Evolutionary conservation across 805 yeast species (phyloP).

Genomic region (Yarrowia osloensis): DNA sequence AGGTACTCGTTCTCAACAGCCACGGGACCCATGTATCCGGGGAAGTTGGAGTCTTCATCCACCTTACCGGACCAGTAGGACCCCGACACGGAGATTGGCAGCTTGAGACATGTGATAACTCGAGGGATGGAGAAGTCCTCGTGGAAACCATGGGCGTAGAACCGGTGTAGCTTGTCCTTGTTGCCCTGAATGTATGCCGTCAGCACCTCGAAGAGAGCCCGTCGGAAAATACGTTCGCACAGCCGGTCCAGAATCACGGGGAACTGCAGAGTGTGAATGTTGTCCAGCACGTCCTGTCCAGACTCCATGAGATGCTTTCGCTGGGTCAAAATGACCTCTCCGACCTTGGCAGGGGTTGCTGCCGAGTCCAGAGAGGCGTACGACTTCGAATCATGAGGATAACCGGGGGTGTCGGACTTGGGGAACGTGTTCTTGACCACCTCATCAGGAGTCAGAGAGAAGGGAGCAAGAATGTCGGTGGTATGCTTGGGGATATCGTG

Average conservation of each 20-base stretch:
- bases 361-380: constrained; percentile 11
- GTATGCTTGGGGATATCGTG: not conserved
- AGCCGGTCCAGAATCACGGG: constrained; percentile 26
- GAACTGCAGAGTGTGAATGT: constrained; percentile 22
- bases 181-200: constrained; percentile 19
- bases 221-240: constrained; percentile 26
- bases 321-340: constrained; percentile 22
- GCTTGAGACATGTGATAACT: constrained; percentile 28
- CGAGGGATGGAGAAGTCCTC: constrained; percentile 28
- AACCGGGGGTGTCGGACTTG: constrained; percentile 16
- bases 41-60: constrained; percentile 33
- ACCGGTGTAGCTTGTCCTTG: constrained; percentile 20
- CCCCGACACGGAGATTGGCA: constrained; percentile 31
- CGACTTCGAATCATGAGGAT: not conserved
- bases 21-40: constrained; percentile 31
- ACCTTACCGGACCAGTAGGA: constrained; percentile 33
- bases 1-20: constrained; percentile 27
- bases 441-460: constrained; percentile 16
- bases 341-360: constrained; percentile 19
- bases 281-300: constrained; percentile 24
- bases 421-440: constrained; percentile 9
- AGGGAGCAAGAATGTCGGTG: constrained; percentile 8
- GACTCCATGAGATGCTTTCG: constrained; percentile 25
- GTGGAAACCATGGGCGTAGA: constrained; percentile 27
- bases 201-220: constrained; percentile 20